Conservation (phyloP, 306 rosid genomes). For the Astragalus membranaceus region DNA sequence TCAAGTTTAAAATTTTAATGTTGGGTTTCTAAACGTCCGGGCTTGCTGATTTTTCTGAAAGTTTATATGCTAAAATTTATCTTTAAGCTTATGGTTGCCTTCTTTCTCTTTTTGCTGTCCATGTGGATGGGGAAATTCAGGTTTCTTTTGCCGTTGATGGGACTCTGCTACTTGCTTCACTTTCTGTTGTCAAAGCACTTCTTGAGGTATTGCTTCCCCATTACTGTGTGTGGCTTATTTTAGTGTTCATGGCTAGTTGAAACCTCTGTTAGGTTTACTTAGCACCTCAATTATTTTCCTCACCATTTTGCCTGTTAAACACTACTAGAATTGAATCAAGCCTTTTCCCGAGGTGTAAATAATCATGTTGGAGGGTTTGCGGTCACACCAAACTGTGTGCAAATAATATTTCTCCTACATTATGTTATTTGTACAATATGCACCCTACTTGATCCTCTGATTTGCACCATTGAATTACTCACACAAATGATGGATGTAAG, state of each 20-base stretch:
- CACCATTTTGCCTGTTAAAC: not conserved
- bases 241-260: not conserved
- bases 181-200: conserved; percentile 63
- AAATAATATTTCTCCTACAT: too few species aligned
- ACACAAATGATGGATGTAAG: too few species aligned
- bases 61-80: not conserved
- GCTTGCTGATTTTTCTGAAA: too few species aligned
- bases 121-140: conserved; percentile 32
- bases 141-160: conserved; percentile 82
- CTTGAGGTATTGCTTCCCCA: conserved; percentile 52
- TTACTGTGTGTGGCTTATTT: not conserved
- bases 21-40: too few species aligned
- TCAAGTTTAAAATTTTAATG: not conserved
- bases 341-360: conserved; percentile 1
- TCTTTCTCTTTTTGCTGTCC: conserved; percentile 2
- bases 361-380: not conserved
- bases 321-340: not conserved
- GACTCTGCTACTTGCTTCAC: conserved; percentile 59
- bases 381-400: too few species aligned
- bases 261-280: not conserved
- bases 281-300: not conserved
- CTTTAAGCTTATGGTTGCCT: not conserved
- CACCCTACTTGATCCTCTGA: not conserved
- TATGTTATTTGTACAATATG: not conserved
- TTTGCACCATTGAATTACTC: too few species aligned